These are phyloP conservation scores for Aspergillus udagawae DNA, from an alignment of 2,329 filamentous ascomycete species.

Conservation along the genomic window DNA sequence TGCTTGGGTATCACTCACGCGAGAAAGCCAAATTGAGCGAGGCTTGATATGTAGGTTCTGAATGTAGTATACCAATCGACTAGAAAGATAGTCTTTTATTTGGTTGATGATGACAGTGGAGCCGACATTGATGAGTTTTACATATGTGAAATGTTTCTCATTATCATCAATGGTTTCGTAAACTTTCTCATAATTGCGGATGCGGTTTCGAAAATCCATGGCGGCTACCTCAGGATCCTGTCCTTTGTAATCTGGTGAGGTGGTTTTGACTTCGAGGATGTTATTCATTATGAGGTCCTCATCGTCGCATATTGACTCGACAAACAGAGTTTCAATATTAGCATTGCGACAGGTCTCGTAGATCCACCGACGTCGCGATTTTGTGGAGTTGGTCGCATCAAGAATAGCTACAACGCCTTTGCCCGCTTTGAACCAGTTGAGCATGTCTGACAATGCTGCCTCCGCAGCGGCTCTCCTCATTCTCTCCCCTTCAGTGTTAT, in stretches of 20 bases:
- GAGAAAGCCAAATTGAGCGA: constrained; percentile 91
- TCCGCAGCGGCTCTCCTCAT: constrained; percentile 84
- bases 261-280: constrained; percentile 95
- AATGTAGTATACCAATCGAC: constrained; percentile 93
- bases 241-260: constrained; percentile 88
- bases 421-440: constrained; percentile 77
- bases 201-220: constrained; percentile 86
- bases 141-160: constrained; percentile 83
- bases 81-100: constrained; percentile 95
- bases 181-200: constrained; percentile 94
- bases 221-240: constrained; percentile 92
- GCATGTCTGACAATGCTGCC: constrained; percentile 89
- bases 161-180: constrained; percentile 91
- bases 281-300: constrained; percentile 97
- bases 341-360: constrained; percentile 70
- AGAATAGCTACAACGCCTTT: constrained; percentile 86
- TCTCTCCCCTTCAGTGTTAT: constrained; percentile 85
- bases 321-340: constrained; percentile 85
- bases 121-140: constrained; percentile 96
- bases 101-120: constrained; percentile 97
- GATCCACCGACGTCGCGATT: constrained; percentile 85
- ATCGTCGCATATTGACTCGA: constrained; percentile 95
- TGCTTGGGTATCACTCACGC: constrained; percentile 55
- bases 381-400: constrained; percentile 95
- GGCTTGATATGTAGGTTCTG: constrained; percentile 99